Evolutionary conservation across 2,329 filamentous ascomycete genomes (phyloP).

Genomic region (Pseudocercospora musae): DNA sequence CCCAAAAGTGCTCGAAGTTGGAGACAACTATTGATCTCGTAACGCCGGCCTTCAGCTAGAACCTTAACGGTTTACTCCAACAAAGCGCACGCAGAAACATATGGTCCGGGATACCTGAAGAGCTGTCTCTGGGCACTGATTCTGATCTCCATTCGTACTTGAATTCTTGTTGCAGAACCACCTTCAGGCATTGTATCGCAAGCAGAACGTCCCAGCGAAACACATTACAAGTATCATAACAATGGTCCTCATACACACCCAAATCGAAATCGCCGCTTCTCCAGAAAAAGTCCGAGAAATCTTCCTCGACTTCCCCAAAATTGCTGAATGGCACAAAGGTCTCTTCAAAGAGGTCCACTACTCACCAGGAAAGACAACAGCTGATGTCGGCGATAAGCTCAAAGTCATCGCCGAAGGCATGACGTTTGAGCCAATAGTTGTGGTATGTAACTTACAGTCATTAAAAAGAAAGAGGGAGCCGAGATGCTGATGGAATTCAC

Average conservation of each 20-base stretch:
- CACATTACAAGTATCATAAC: background rate
- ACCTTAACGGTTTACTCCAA: too few relatives aligned
- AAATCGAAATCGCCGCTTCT: conserved; percentile 14
- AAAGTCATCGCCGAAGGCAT: conserved; percentile 14
- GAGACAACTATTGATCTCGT: background rate
- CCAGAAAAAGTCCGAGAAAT: conserved; percentile 16
- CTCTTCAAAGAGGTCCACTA: conserved; percentile 10
- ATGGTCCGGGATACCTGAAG: too few relatives aligned
- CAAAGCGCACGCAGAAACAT: too few relatives aligned
- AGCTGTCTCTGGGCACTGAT: too few relatives aligned
- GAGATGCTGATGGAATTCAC: background rate
- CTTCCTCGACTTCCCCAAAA: conserved; percentile 18
- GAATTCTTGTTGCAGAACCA: too few relatives aligned
- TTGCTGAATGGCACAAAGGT: conserved; percentile 10
- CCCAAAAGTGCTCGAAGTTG: background rate
- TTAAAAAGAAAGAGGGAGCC: background rate
- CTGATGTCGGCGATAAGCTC: conserved; percentile 15
- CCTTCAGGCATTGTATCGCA: too few relatives aligned
- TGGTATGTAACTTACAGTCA: conserved; percentile 3
- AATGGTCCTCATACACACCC: conserved; percentile 10
- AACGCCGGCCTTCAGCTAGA: too few relatives aligned
- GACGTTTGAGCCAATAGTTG: conserved; percentile 14
- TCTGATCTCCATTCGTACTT: too few relatives aligned
- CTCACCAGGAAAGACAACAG: background rate
- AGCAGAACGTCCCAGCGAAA: too few relatives aligned